Percentiles rank a stretch among this genome's conserved stretches.
Evolutionary conservation across 2,329 filamentous ascomycete genomes (phyloP).

Genomic region (Tolypocladium ovalisporum): DNA sequence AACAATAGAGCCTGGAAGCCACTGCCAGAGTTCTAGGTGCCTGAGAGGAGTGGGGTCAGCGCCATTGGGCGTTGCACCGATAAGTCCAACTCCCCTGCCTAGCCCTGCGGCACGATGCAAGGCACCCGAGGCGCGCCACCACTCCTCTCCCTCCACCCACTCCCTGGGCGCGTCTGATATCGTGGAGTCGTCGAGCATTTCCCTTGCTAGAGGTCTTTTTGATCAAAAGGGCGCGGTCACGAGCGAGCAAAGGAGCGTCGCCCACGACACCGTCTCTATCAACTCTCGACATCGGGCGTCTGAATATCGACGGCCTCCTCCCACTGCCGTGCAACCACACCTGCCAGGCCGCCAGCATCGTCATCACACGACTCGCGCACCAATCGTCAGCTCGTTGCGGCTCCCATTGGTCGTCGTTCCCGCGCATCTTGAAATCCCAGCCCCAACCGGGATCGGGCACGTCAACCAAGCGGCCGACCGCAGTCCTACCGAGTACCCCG

Average conservation of each 20-base stretch:
- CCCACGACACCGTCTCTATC: not conserved
- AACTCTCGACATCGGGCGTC: not conserved
- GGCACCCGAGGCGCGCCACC: not conserved
- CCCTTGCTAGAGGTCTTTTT: not conserved
- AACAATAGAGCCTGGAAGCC: too few species aligned
- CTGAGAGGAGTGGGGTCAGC: not conserved
- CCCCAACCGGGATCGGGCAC: conserved; percentile 2
- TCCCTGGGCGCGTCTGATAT: not conserved
- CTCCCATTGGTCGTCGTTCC: not conserved
- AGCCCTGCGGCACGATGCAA: not conserved
- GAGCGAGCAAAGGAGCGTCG: not conserved
- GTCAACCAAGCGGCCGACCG: not conserved
- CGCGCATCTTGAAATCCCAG: not conserved
- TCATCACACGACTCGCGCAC: not conserved
- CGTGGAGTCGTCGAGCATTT: not conserved
- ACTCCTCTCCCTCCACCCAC: not conserved
- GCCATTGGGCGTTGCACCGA: not conserved
- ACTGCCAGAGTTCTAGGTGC: not conserved
- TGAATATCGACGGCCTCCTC: not conserved
- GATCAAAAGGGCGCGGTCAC: not conserved
- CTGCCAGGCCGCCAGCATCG: not conserved
- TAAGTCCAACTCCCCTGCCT: not conserved
- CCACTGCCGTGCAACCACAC: conserved; percentile 1
- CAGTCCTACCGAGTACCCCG: not conserved
- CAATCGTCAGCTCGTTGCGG: not conserved